Percentiles rank a stretch among this genome's conserved stretches.
These are phyloP conservation scores for Jackrogersella minutella DNA, from an alignment of 495 filamentous ascomycete genomes.

Conservation along the genomic window DNA sequence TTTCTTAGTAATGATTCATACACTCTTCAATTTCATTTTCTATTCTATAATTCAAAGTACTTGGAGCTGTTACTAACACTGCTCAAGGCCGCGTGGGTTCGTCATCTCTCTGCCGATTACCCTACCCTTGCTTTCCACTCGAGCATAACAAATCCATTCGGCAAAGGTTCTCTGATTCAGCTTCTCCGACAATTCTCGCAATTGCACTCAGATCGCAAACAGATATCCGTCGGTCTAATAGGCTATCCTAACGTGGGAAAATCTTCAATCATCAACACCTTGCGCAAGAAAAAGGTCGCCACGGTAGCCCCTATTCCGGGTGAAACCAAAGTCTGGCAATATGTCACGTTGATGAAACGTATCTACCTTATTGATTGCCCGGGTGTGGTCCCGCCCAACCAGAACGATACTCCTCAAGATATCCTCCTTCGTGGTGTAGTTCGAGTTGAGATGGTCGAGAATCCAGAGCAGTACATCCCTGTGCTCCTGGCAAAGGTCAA, in stretches of 20 bases:
- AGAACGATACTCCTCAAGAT: conserved; percentile 80
- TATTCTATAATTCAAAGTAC: neutral
- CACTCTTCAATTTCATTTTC: conserved; percentile 58
- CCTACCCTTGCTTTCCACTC: conserved; percentile 95
- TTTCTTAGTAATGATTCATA: conserved; percentile 99
- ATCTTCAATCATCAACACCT: conserved; percentile 90
- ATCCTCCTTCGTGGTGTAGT: conserved; percentile 93
- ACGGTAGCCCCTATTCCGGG: conserved; percentile 96
- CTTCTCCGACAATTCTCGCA: conserved; percentile 91
- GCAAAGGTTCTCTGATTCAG: conserved; percentile 76
- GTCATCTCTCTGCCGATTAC: conserved; percentile 79
- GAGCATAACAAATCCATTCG: conserved; percentile 90
- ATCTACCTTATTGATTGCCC: conserved; percentile 98
- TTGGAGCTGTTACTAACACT: conserved; percentile 30
- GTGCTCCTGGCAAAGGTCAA: conserved; percentile 82
- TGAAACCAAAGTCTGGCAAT: conserved; percentile 97
- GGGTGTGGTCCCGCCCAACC: conserved; percentile 89
- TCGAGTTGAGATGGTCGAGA: conserved; percentile 91
- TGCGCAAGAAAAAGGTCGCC: conserved; percentile 90
- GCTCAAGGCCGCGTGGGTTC: conserved; percentile 83
- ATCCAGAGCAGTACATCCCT: conserved; percentile 93
- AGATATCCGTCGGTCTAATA: conserved; percentile 87
- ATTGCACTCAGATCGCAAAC: conserved; percentile 89
- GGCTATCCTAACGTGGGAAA: conserved; percentile 91
- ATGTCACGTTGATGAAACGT: conserved; percentile 94